Evolutionary conservation across 305 asterid species (phyloP).

Genomic region (Solanum hybrid): DNA sequence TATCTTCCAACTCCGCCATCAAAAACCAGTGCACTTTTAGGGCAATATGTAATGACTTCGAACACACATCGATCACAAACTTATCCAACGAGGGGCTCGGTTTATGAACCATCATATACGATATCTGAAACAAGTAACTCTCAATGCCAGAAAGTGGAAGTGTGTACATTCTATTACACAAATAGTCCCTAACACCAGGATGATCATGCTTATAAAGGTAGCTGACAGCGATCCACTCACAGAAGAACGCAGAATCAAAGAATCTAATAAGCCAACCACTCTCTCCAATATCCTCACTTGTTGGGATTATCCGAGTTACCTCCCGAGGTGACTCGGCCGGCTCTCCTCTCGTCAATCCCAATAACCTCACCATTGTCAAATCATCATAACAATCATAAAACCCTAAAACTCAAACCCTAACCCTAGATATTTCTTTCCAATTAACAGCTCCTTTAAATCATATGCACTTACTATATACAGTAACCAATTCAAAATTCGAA

Average conservation of each 20-base stretch:
- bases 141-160: slow-evolving; percentile 78
- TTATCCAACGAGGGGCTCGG: slow-evolving; percentile 90
- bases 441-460: neutral
- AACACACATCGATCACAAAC: slow-evolving; percentile 78
- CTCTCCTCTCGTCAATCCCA: slow-evolving; percentile 67
- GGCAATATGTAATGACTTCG: slow-evolving; percentile 65
- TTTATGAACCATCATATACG: slow-evolving; percentile 81
- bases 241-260: slow-evolving; percentile 77
- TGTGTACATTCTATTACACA: slow-evolving; percentile 88
- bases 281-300: slow-evolving; percentile 69
- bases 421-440: neutral
- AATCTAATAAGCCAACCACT: slow-evolving; percentile 86
- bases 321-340: slow-evolving; percentile 76
- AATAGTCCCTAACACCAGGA: slow-evolving; percentile 77
- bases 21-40: slow-evolving; percentile 85
- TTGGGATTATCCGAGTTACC: slow-evolving; percentile 77
- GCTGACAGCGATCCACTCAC: slow-evolving; percentile 96
- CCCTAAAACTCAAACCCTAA: slow-evolving; percentile 28
- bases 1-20: slow-evolving; percentile 90
- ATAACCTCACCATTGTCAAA: slow-evolving; percentile 65
- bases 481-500: neutral
- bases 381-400: slow-evolving; percentile 38
- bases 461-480: neutral
- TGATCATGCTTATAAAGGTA: slow-evolving; percentile 89
- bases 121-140: slow-evolving; percentile 81